Conservation (phyloP, 345 rosid species). For the Boechera divaricarpa region DNA sequence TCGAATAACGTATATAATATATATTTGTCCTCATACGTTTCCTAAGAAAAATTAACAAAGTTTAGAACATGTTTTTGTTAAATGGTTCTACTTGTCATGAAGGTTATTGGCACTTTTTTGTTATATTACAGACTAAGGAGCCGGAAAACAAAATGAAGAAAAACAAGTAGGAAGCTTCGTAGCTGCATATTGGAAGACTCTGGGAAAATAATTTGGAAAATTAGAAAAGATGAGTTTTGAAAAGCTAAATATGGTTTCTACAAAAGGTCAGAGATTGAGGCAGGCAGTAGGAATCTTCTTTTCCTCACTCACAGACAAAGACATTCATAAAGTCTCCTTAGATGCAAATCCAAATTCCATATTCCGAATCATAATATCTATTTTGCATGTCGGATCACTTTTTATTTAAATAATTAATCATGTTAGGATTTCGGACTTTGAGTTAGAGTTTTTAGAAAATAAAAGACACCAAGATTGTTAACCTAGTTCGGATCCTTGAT, state of each 20-base stretch:
- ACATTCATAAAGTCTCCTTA: neutral
- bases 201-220: neutral
- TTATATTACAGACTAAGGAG: neutral
- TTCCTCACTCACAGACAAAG: constrained; percentile 18
- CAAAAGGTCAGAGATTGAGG: constrained; percentile 28
- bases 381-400: too few species aligned
- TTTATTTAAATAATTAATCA: too few species aligned
- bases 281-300: constrained; percentile 26
- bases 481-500: too few species aligned
- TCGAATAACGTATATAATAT: neutral
- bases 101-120: neutral
- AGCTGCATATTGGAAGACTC: constrained; percentile 5
- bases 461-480: too few species aligned
- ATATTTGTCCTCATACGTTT: neutral
- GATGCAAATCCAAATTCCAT: too few species aligned
- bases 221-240: neutral
- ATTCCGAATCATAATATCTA: too few species aligned
- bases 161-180: constrained; percentile 31
- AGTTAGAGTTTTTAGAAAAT: too few species aligned
- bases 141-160: neutral
- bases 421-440: too few species aligned
- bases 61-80: constrained; percentile 2
- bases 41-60: neutral
- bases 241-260: constrained; percentile 12
- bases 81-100: neutral